Evolutionary conservation across 352 stramenopile species (phyloP), one percentile per base, ranked within the genome.

Genomic region (Globisporangium spiculum): DNA sequence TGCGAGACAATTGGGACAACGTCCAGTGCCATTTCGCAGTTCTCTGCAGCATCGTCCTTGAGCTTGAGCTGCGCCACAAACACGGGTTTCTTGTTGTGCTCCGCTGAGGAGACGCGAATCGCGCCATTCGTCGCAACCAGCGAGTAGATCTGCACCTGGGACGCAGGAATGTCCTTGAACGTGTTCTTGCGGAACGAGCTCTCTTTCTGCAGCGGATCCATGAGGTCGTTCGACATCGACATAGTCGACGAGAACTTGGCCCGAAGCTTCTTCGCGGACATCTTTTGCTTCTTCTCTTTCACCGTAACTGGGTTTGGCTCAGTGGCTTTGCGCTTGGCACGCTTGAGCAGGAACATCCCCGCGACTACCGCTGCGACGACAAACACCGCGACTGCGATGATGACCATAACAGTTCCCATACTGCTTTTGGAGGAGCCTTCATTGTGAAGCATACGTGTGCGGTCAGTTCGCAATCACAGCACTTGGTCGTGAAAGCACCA

Each of bases 1-100:
- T 91, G 85, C 4, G 81, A 84, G 48, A 93, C 75, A 2, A 75
- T 80, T 0, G 85, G 81, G 1, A 89, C 67, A 59, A 91, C 80
- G 22, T 80, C 71, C 22, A 89, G 73, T 36, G 79, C 75, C 12
- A 81, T 79, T 52, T 93, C 85, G 46, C 76, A 80, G 68, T 81
- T 83, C 60, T 76, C 71, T 6, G 81, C 78, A 24, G 80, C 77
- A 52, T 92, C 81, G 18, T 84, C 81, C 38, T 77, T 81, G 38
- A 84, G 27, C 56, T 81, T 66, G 38, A 93, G 76, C 36, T 80
- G 75, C 44, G 81, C 86, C 6, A 91, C 76, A 12, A 86, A 72
- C n/a, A 91, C 85, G 34, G 80, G 74, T 34, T 77, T 74, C 24
- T 78, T 79, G 52, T 78, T 70, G 69, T 81, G 80, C 58, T 88